A percentile compares a stretch with the other conserved stretches of the same genome.
phyloP scores from a whole-genome alignment of 2,329 filamentous ascomycete genomes.

The Aaosphaeria arxii region DNA sequence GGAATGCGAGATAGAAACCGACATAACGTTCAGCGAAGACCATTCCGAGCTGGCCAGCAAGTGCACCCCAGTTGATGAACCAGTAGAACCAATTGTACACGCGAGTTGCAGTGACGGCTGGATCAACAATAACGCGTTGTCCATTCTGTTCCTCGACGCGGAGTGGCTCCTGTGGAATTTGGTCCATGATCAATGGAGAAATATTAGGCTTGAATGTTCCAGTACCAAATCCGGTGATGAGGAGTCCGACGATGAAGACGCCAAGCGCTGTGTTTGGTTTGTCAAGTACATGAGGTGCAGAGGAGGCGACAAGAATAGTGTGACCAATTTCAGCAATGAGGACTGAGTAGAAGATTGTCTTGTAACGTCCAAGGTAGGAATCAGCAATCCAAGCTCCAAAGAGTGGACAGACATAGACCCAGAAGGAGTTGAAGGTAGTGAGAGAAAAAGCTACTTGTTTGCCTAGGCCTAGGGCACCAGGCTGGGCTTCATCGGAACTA shows the following conservation, averaged over 20 bases:
- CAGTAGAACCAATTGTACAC: constrained; percentile 59
- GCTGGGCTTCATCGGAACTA: constrained; percentile 25
- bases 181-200: constrained; percentile 57
- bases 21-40: constrained; percentile 47
- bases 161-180: constrained; percentile 59
- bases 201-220: constrained; percentile 70
- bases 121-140: constrained; percentile 64
- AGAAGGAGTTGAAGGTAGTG: constrained; percentile 55
- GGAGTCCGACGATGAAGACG: constrained; percentile 55
- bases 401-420: constrained; percentile 58
- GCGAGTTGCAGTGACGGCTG: constrained; percentile 62
- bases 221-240: constrained; percentile 65
- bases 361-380: constrained; percentile 60
- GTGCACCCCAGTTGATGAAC: constrained; percentile 38
- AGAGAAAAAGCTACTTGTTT: constrained; percentile 52
- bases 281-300: constrained; percentile 51
- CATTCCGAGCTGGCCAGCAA: constrained; percentile 37
- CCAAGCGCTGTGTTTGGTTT: constrained; percentile 49
- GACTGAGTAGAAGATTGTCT: constrained; percentile 57
- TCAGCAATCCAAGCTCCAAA: constrained; percentile 59
- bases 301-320: constrained; percentile 54
- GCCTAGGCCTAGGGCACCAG: constrained; percentile 55
- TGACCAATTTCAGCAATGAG: constrained; percentile 58
- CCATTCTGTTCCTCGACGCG: constrained; percentile 46
- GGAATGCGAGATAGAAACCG: constrained; percentile 70